Base-by-base conservation (phyloP, 345 rosid genomes). In the Rhodamnia argentea region DNA sequence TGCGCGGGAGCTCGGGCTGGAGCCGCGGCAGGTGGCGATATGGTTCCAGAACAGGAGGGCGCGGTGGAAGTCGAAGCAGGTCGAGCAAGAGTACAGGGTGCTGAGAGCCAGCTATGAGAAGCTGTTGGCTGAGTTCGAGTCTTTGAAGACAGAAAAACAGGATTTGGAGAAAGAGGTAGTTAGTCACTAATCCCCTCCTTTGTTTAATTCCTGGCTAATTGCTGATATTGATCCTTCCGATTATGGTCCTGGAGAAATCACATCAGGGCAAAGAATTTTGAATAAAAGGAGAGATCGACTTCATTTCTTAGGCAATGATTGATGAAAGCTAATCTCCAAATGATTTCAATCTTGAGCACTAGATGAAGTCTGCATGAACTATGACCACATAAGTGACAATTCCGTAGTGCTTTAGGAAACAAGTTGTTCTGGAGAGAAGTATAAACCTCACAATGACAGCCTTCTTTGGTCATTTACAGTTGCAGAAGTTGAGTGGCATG, bases 31-130 rank as follows among this genome's bases (percentile, higher is more conserved):
- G 88, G 94, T 96, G 52, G 96, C 99, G 83, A 95, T 96, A 86
- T 96, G 99, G 98, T 94, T 96, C 86, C 98, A 96, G 86, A 96
- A 96, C 93, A 92, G 90, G 88, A 91, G 99, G 90, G 98, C 99
- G 40, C 93, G 98, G 74, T 94, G 96, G 96, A 96, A 94, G 86
- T 91, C 98, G 10, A 96, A 94, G 88, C 96, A 90, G 89, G 89
- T 96, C 16, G 96, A 94, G 90, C 91, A 91, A 76, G 94, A 96
- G 50, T 96, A 91, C 87, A 90, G 85, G 47, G 84, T 82, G 22
- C 93, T 96, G 82, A 90, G 53, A 87, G 92, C 90, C 56, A 92
- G 83, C 44, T 95, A 93, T 78, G 93, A 92, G n/a, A 86, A 87
- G 74, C 90, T 96, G 83, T 92, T 89, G 15, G 89, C 93, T 24